phyloP scores from a whole-genome alignment of 371 early-diverging fungal genomes.

The Syncephalastrum racemosum region DNA sequence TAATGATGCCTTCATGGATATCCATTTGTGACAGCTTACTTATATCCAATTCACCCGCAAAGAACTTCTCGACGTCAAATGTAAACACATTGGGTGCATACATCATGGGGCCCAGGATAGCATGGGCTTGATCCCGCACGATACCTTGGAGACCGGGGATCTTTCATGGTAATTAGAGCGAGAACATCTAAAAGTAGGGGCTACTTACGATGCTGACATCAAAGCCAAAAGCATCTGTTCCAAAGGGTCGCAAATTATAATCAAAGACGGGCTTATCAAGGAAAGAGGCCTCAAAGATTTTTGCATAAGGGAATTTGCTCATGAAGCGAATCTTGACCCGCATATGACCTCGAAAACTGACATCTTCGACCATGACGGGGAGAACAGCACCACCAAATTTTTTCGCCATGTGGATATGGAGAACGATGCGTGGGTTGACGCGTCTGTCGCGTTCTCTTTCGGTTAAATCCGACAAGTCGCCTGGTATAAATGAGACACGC shows the following conservation, averaged over 20 bases:
- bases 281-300: constrained; percentile 84
- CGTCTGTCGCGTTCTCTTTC: constrained; percentile 56
- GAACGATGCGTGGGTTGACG: constrained; percentile 91
- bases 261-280: constrained; percentile 89
- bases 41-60: constrained; percentile 65
- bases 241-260: constrained; percentile 90
- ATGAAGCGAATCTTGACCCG: constrained; percentile 82
- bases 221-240: constrained; percentile 84
- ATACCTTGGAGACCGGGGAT: constrained; percentile 76
- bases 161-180: neutral
- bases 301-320: constrained; percentile 86
- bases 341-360: constrained; percentile 85
- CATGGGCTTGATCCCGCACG: constrained; percentile 78
- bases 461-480: constrained; percentile 70
- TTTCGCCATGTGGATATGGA: constrained; percentile 88
- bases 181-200: neutral
- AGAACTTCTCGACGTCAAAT: constrained; percentile 80
- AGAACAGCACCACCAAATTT: constrained; percentile 88
- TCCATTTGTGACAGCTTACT: constrained; percentile 16
- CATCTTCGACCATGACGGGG: constrained; percentile 90
- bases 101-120: constrained; percentile 78
- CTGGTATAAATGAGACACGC: constrained; percentile 87
- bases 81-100: constrained; percentile 83
- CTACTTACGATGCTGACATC: constrained; percentile 72
- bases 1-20: neutral